Base-by-base conservation (phyloP, 805 yeast genomes). In the Cyberlindnera subsufficiens region DNA sequence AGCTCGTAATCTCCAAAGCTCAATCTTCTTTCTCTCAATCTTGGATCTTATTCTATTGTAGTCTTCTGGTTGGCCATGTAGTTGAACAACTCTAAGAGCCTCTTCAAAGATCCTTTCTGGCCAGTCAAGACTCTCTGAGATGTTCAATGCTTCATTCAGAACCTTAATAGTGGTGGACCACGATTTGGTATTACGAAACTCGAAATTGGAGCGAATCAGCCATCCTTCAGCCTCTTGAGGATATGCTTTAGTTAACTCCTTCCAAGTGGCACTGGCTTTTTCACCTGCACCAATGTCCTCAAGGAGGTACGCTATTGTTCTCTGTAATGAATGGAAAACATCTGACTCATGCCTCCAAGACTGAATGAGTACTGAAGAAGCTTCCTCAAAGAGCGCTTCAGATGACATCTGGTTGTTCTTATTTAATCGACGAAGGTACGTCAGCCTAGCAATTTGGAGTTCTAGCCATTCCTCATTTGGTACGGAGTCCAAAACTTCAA, bases 71-170 rank as follows among this genome's bases (percentile, higher is more conserved):
- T 58, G 49, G 2, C 77, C 74, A 53, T 60, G 30, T 0, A 68
- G 45, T 25, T 62, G 60, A 38, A 65, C 69, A 49, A 55, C 71
- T 4, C 63, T 52, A 11, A 64, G 37, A 60, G 72, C 70, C 45
- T 71, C 80, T 38, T 72, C 73, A 11, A 68, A 49, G 5, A 77
- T 45, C 39, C 71, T 59, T 38, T 76, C 79, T 1, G 82, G 80
- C 70, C 71, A 63, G 49, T 77, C 84, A 32, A 78, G 41, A 0
- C 40, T 34, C 13, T 42, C 46, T 1, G 63, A 51, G 10, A 51
- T 38, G 11, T 47, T 43, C 4, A 67, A 43, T 0, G 75, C 76
- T 2, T 50, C 48, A 11, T 52, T 49, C 30, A 74, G 62, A 0
- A 72, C 39, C 20, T 15, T 35, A 4, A 35, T 29, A n/a, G 13